These are phyloP conservation scores for Globisporangium cystogenes DNA, from an alignment of 352 stramenopile genomes.

Conservation along the genomic window DNA sequence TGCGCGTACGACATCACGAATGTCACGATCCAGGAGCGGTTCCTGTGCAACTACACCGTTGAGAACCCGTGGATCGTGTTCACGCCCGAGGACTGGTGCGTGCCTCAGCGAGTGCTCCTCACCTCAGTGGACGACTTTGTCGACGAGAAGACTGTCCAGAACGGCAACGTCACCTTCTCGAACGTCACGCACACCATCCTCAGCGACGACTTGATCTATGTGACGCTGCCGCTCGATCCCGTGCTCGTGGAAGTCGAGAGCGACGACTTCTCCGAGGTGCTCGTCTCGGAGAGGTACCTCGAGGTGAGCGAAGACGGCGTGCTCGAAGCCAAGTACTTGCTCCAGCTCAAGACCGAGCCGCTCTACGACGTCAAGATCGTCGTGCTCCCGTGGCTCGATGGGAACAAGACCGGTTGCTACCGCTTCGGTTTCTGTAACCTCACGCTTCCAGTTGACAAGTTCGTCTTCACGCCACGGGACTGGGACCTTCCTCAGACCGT, in stretches of 20 bases:
- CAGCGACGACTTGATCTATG: constrained; percentile 67
- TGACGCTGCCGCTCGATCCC: constrained; percentile 21
- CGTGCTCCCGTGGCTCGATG: constrained; percentile 60
- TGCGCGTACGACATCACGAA: constrained; percentile 69
- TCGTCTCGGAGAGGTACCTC: constrained; percentile 52
- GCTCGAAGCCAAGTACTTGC: constrained; percentile 31
- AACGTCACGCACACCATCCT: constrained; percentile 57
- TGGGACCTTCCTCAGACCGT: constrained; percentile 64
- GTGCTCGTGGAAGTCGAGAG: constrained; percentile 50
- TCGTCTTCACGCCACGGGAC: constrained; percentile 50
- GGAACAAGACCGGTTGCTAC: constrained; percentile 55
- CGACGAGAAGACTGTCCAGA: constrained; percentile 37
- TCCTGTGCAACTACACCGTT: constrained; percentile 74
- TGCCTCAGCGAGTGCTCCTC: constrained; percentile 44
- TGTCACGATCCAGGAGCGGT: constrained; percentile 56
- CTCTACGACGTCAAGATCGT: constrained; percentile 54
- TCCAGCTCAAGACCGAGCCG: constrained; percentile 58
- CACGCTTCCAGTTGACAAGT: constrained; percentile 45
- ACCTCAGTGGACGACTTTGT: constrained; percentile 51
- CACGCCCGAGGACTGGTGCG: constrained; percentile 62
- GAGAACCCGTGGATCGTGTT: constrained; percentile 71
- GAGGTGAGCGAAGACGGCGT: constrained; percentile 53
- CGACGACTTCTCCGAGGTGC: constrained; percentile 47
- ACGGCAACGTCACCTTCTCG: constrained; percentile 46
- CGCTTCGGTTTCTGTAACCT: constrained; percentile 70